Evolutionary conservation across 176 grass and related monocot genomes (phyloP).

Genomic region (Rhynchospora pubera): DNA sequence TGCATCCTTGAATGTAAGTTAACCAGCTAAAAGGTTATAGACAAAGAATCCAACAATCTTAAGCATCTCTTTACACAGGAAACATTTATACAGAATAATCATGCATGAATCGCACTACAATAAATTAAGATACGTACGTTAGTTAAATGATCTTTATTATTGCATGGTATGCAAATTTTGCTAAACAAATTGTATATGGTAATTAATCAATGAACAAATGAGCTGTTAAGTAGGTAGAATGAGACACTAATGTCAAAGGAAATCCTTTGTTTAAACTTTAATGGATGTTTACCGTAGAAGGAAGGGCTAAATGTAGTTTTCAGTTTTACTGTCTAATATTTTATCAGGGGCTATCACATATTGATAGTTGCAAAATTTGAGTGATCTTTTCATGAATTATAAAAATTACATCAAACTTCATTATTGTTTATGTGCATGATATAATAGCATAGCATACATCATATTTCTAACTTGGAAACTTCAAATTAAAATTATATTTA

Average conservation of each 20-base stretch:
- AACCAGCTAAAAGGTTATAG: background rate
- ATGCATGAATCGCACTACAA: background rate
- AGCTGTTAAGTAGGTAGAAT: background rate
- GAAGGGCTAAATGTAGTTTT: background rate
- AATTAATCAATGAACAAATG: background rate
- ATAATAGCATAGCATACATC: background rate
- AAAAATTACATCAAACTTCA: background rate
- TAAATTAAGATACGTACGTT: background rate
- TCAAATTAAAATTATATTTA: background rate
- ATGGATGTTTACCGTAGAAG: background rate
- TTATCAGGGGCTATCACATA: background rate
- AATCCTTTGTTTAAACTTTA: background rate
- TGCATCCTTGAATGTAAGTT: background rate
- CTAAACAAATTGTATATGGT: background rate
- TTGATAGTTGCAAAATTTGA: background rate
- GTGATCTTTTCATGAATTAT: no score
- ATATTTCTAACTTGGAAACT: background rate
- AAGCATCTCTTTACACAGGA: background rate
- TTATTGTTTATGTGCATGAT: background rate
- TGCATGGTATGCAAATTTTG: background rate
- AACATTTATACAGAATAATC: background rate
- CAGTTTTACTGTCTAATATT: background rate
- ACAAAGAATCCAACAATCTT: background rate
- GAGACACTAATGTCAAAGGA: background rate
- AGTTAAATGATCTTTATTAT: background rate